These are phyloP conservation scores for Picea mariana DNA, from an alignment of 83 land plant species.

Conservation along the genomic window DNA sequence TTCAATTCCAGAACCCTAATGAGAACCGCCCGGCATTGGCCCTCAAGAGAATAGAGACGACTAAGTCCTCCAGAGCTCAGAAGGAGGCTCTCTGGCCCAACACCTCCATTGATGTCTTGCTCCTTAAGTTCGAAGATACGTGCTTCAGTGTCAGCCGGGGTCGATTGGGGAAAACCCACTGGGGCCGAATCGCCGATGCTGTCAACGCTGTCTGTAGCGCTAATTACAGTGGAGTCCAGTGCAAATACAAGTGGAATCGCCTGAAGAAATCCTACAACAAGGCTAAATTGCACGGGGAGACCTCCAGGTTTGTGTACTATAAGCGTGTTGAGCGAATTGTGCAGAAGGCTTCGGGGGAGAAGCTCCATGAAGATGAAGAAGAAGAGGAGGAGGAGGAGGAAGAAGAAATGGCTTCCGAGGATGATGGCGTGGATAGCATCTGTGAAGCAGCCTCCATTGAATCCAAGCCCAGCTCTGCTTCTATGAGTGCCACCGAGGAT, in stretches of 20 bases:
- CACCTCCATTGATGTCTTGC: not conserved
- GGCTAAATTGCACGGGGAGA: conserved; percentile 8
- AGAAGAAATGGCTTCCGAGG: not conserved
- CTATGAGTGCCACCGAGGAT: conserved; percentile 17
- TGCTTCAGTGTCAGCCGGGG: not conserved
- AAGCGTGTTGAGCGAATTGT: conserved; percentile 3
- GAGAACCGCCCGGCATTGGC: not conserved
- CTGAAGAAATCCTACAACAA: conserved; percentile 12
- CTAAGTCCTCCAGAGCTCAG: not conserved
- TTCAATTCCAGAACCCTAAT: too few species aligned
- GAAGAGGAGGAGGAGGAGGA: conserved; percentile 8
- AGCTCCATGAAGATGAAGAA: conserved; percentile 9
- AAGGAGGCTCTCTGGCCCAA: conserved; percentile 11
- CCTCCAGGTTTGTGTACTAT: conserved; percentile 10
- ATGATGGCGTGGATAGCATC: conserved; percentile 8
- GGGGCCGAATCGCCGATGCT: not conserved
- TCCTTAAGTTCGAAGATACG: conserved; percentile 4
- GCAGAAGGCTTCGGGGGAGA: conserved; percentile 10
- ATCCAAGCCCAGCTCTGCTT: conserved; percentile 2
- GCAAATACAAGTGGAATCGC: conserved; percentile 11
- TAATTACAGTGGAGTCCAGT: conserved; percentile 9
- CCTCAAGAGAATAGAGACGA: not conserved
- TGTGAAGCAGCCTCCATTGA: conserved; percentile 6
- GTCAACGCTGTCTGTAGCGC: not conserved
- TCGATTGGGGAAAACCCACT: conserved; percentile 6